Evolutionary conservation across 202 grass and related monocot genomes (phyloP), one percentile per base, ranked within the genome.

Genomic region (Carex arenaria): DNA sequence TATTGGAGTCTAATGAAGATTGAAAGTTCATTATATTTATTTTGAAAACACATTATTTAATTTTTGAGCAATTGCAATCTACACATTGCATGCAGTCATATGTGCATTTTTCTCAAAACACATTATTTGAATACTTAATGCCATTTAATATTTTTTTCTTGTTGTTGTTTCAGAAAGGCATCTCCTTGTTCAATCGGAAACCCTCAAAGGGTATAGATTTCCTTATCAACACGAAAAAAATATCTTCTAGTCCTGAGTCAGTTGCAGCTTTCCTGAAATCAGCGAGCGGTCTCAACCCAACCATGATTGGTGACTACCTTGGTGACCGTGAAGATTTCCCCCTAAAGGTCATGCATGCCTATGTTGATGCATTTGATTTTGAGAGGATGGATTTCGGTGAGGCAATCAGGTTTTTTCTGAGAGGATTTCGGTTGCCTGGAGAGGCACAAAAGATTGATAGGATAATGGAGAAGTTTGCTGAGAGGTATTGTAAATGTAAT

Each of bases 401-500:
- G 85, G 95, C 93, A 23, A 98, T 98, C 81, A 95, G 93, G 64
- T 93, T 89, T 83, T 95, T 95, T 87, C 90, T 98, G 63, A 88
- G 87, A 89, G 95, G 93, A 83, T 98, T 98, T 81, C 93, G 89
- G 60, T 86, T 98, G 63, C 95, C 95, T 75, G 95, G 95, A 82
- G 95, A 98, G 91, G 95, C 95, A 89, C 95, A 98, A 82, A 98
- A 98, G 86, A 98, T 98, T 90, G 95, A 98, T 66, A 89, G 95
- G 43, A 93, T 98, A 80, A 98, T 98, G 95, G 95, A 98, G 87
- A 98, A 98, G 65, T 98, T 98, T 87, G 95, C 93, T 76, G 93
- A 98, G 86, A 85, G 93, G 69, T 98, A 92, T 57, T 98, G 95
- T 64, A 98, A 95, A 93, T 98, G 95, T 85, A 95, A 87, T 72